Percentiles rank a stretch among this genome's conserved stretches.
Conservation (phyloP, 176 grass and related monocot species). For the Olyra latifolia region DNA sequence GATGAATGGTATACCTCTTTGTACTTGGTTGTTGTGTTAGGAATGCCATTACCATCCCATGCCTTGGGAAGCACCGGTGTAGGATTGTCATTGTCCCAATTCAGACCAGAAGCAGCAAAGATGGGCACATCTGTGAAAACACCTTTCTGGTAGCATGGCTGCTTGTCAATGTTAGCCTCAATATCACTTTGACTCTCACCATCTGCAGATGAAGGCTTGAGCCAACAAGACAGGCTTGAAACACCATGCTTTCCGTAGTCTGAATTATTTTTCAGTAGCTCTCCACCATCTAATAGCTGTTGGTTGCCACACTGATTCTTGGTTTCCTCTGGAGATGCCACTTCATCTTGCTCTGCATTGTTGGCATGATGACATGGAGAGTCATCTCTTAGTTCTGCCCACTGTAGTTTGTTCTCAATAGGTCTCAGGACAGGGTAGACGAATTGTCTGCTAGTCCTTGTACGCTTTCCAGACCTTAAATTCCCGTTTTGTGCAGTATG, state of each 20-base stretch:
- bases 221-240: conserved; percentile 54
- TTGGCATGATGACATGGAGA: conserved; percentile 15
- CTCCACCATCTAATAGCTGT: conserved; percentile 13
- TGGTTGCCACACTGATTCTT: neutral
- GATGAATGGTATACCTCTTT: conserved; percentile 63
- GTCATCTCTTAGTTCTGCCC: conserved; percentile 26
- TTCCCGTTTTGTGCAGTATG: conserved; percentile 37
- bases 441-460: conserved; percentile 53
- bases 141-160: neutral
- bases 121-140: conserved; percentile 42
- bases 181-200: neutral
- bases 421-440: conserved; percentile 63
- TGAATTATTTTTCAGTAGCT: conserved; percentile 4
- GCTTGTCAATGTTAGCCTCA: neutral
- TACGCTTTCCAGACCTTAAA: conserved; percentile 40
- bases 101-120: conserved; percentile 40
- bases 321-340: conserved; percentile 15
- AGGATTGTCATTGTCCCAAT: conserved; percentile 39
- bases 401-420: conserved; percentile 49
- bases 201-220: conserved; percentile 41
- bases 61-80: conserved; percentile 40
- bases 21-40: conserved; percentile 82
- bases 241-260: conserved; percentile 41
- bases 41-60: conserved; percentile 80
- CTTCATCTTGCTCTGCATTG: neutral